Percentiles rank a stretch among this genome's conserved stretches.
Evolutionary conservation across 805 yeast species (phyloP).

Genomic region (Schwanniomyces sp.): DNA sequence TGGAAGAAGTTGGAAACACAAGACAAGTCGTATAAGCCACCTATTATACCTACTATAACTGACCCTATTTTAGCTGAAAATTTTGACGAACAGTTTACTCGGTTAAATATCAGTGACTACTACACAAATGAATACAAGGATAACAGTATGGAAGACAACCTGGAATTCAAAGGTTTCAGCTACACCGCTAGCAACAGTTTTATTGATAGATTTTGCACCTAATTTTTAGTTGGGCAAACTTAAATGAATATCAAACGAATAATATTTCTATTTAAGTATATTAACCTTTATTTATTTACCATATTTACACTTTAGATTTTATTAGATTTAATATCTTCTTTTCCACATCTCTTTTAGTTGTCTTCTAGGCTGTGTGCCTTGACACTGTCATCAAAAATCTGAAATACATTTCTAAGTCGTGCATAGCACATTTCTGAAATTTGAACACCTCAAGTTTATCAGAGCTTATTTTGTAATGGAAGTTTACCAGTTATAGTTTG

Average conservation of each 20-base stretch:
- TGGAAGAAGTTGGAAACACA: constrained; percentile 62
- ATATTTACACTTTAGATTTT: too few species aligned
- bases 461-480: background rate
- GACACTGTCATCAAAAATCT: background rate
- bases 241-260: background rate
- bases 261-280: too few species aligned
- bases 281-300: too few species aligned
- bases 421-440: background rate
- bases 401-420: background rate
- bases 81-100: constrained; percentile 77
- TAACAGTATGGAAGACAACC: constrained; percentile 2
- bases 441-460: constrained; percentile 3
- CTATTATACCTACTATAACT: constrained; percentile 79
- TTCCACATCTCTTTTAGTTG: too few species aligned
- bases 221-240: background rate
- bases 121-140: constrained; percentile 10
- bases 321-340: too few species aligned
- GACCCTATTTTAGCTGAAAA: constrained; percentile 84
- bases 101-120: constrained; percentile 49
- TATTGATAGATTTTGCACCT: constrained; percentile 17
- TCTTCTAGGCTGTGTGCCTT: background rate
- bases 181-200: constrained; percentile 33
- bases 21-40: constrained; percentile 55
- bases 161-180: constrained; percentile 27
- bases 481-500: background rate